Evolutionary conservation across 345 rosid species (phyloP).

Genomic region (Brassica cretica): DNA sequence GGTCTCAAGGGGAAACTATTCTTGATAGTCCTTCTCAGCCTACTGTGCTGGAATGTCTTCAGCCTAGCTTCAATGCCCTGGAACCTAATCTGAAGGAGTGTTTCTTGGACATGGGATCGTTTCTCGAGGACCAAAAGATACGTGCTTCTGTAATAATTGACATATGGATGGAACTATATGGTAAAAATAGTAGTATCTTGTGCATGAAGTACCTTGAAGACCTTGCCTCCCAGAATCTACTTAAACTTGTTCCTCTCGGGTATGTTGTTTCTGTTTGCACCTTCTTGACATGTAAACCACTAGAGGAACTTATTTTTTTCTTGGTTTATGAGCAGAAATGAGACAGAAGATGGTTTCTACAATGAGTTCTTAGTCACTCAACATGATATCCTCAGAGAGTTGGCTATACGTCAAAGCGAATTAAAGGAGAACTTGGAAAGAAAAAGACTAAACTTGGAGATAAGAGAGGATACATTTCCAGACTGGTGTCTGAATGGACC

Average conservation of each 20-base stretch:
- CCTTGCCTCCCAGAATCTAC: constrained; percentile 5
- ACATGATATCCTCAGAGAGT: not conserved
- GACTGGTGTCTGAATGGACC: not conserved
- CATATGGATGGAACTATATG: constrained; percentile 50
- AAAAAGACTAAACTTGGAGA: not conserved
- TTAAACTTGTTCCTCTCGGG: not conserved
- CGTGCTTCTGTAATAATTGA: constrained; percentile 51
- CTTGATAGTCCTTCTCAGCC: constrained; percentile 10
- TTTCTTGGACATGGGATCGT: constrained; percentile 59
- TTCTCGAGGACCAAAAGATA: constrained; percentile 59
- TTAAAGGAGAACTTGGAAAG: not conserved
- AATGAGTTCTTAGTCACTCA: not conserved
- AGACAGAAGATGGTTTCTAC: not conserved
- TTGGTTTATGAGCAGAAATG: not conserved
- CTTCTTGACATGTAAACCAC: not conserved
- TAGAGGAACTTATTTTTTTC: not conserved
- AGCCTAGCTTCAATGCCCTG: constrained; percentile 49
- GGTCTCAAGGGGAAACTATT: constrained; percentile 39
- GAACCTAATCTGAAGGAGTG: constrained; percentile 43
- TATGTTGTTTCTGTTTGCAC: not conserved
- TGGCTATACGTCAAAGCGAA: not conserved
- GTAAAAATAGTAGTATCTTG: constrained; percentile 19
- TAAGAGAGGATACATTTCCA: not conserved
- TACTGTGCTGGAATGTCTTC: constrained; percentile 44
- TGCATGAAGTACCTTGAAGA: constrained; percentile 42